These are phyloP conservation scores for Penicillium cataractarum DNA, from an alignment of 495 filamentous ascomycete genomes.

Conservation along the genomic window DNA sequence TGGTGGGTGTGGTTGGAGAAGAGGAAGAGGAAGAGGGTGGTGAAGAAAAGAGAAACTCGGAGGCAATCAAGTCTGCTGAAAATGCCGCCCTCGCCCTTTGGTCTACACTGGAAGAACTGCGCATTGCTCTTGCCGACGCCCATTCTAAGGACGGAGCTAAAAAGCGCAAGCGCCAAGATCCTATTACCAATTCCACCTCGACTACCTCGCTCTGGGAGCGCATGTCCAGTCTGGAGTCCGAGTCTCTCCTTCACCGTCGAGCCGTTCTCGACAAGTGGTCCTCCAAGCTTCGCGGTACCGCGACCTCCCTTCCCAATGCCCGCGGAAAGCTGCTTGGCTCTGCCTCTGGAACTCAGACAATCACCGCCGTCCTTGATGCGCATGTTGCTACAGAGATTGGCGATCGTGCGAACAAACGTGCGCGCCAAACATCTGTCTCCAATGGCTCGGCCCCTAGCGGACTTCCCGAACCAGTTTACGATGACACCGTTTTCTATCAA, in stretches of 20 bases:
- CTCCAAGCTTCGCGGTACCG: conserved; percentile 54
- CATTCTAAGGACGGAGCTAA: conserved; percentile 49
- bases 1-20: conserved; percentile 50
- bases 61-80: conserved; percentile 75
- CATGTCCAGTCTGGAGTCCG: conserved; percentile 68
- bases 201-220: conserved; percentile 68
- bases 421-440: conserved; percentile 23
- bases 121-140: conserved; percentile 58
- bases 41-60: conserved; percentile 38
- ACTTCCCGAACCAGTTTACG: conserved; percentile 63
- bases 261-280: conserved; percentile 53
- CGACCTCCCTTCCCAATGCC: conserved; percentile 39
- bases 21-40: conserved; percentile 41
- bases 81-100: conserved; percentile 85
- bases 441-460: conserved; percentile 14
- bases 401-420: conserved; percentile 66
- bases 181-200: conserved; percentile 52
- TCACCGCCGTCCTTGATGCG: conserved; percentile 72
- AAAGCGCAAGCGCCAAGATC: conserved; percentile 61
- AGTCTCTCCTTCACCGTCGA: conserved; percentile 46
- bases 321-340: conserved; percentile 51
- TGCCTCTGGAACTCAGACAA: conserved; percentile 53
- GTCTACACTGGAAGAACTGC: conserved; percentile 78
- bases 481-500: conserved; percentile 94
- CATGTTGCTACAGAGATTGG: conserved; percentile 68